These are phyloP conservation scores for Myxozyma neglecta DNA, from an alignment of 805 yeast species.

Conservation along the genomic window DNA sequence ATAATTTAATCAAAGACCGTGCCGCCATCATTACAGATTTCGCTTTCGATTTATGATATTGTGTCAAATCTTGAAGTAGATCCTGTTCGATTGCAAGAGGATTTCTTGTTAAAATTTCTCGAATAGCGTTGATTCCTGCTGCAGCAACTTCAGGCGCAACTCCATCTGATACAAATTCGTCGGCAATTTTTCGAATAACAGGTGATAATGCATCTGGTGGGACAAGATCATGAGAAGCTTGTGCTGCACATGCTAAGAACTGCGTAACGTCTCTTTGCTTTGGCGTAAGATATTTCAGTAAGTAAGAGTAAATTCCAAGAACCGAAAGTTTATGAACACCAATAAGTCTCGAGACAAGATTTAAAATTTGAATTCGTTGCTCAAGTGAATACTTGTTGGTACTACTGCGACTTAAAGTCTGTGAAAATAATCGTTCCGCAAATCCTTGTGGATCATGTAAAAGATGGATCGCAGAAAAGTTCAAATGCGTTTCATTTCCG, in stretches of 20 bases:
- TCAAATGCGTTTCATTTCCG: conserved; percentile 62
- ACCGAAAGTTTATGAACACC: conserved; percentile 94
- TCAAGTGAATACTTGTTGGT: conserved; percentile 73
- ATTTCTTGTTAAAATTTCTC: conserved; percentile 90
- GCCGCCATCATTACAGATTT: conserved; percentile 96
- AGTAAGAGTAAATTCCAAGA: conserved; percentile 83
- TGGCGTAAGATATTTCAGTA: conserved; percentile 88
- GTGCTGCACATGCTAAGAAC: conserved; percentile 95
- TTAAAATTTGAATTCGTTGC: conserved; percentile 85
- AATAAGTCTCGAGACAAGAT: conserved; percentile 79
- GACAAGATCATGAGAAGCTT: conserved; percentile 92
- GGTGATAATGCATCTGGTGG: conserved; percentile 89
- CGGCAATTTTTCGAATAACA: conserved; percentile 88
- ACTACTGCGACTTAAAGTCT: conserved; percentile 64
- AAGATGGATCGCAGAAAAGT: conserved; percentile 91
- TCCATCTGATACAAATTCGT: conserved; percentile 97
- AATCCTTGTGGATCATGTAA: conserved; percentile 97
- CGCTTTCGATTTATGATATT: conserved; percentile 88
- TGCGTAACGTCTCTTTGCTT: conserved; percentile 93
- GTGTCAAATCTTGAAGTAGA: conserved; percentile 82
- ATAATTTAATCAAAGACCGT: conserved; percentile 76
- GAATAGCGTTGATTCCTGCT: conserved; percentile 92
- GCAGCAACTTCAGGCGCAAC: conserved; percentile 97
- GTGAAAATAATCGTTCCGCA: conserved; percentile 77
- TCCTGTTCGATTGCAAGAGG: conserved; percentile 91